Percentiles rank a stretch among this genome's conserved stretches.
Conservation (phyloP, 1,284 basidiomycete species). For the Ustilago trichophora region DNA sequence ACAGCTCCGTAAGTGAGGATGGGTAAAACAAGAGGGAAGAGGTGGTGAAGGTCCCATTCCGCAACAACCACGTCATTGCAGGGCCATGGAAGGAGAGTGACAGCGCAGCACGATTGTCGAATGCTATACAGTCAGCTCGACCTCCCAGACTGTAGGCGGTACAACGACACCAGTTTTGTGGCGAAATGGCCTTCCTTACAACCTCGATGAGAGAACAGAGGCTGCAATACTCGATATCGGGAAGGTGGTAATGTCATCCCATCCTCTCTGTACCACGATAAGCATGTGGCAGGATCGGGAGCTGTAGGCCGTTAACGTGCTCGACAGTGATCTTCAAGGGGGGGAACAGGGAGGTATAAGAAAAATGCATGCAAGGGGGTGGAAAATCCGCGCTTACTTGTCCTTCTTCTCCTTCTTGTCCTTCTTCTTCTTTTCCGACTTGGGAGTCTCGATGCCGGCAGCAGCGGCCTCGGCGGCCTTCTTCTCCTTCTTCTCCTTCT, state of each 20-base stretch:
- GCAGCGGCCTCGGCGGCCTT: constrained; percentile 57
- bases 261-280: constrained; percentile 34
- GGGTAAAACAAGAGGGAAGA: not conserved
- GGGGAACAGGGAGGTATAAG: not conserved
- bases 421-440: constrained; percentile 59
- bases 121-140: too few species aligned
- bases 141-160: constrained; percentile 5
- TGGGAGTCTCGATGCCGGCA: constrained; percentile 44
- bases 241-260: constrained; percentile 9
- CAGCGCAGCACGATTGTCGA: too few species aligned
- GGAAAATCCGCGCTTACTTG: too few species aligned
- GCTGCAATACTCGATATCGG: too few species aligned
- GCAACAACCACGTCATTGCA: too few species aligned
- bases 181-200: constrained; percentile 11
- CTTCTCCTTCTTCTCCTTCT: constrained; percentile 67
- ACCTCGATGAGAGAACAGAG: too few species aligned
- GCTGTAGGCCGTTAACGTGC: constrained; percentile 8
- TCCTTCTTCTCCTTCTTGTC: constrained; percentile 61
- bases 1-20: not conserved
- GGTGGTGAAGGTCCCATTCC: too few species aligned
- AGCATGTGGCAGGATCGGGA: constrained; percentile 36
- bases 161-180: not conserved
- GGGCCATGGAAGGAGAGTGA: constrained; percentile 7
- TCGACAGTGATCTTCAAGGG: not conserved
- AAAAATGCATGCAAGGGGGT: too few species aligned